These are phyloP conservation scores for Strobilomyces dryophilus DNA, from an alignment of 768 basidiomycete species.

Conservation along the genomic window DNA sequence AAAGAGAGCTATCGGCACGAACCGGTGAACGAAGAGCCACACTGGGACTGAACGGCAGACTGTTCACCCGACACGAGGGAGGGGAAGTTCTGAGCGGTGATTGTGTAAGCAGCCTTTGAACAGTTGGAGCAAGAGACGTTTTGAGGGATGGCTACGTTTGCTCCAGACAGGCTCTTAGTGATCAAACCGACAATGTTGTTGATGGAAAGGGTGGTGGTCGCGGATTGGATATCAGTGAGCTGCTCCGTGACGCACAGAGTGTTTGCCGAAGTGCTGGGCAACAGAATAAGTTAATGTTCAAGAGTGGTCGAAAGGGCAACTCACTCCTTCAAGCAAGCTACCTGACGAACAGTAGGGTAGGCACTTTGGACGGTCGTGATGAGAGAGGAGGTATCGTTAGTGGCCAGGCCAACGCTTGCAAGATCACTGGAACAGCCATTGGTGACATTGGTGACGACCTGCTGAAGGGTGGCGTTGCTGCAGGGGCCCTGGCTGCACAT, in stretches of 20 bases:
- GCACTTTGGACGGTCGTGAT: conserved; percentile 42
- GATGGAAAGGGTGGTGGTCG: conserved; percentile 20
- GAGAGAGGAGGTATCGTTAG: conserved; percentile 17
- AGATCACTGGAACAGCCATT: conserved; percentile 46
- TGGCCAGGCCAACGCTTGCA: conserved; percentile 19
- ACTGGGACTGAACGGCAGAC: conserved; percentile 31
- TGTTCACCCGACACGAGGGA: conserved; percentile 25
- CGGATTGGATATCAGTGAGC: conserved; percentile 47
- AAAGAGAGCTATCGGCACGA: conserved; percentile 13
- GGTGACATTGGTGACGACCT: conserved; percentile 51
- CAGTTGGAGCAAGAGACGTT: conserved; percentile 54
- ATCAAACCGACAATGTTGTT: conserved; percentile 15
- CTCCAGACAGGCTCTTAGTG: conserved; percentile 5
- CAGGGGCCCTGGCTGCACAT: conserved; percentile 52
- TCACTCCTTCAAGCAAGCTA: conserved; percentile 64
- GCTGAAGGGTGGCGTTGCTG: conserved; percentile 54
- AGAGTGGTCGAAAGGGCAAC: conserved; percentile 20
- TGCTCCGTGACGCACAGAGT: conserved; percentile 56
- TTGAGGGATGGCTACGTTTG: conserved; percentile 15
- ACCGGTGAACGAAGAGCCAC: conserved; percentile 55
- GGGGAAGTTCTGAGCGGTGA: conserved; percentile 36
- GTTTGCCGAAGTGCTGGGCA: conserved; percentile 31
- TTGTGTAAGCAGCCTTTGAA: conserved; percentile 47
- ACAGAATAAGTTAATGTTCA: not conserved
- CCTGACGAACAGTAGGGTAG: conserved; percentile 55